These are phyloP conservation scores for Musa schizocarpa DNA, from an alignment of 176 grass and related monocot genomes.

Conservation along the genomic window DNA sequence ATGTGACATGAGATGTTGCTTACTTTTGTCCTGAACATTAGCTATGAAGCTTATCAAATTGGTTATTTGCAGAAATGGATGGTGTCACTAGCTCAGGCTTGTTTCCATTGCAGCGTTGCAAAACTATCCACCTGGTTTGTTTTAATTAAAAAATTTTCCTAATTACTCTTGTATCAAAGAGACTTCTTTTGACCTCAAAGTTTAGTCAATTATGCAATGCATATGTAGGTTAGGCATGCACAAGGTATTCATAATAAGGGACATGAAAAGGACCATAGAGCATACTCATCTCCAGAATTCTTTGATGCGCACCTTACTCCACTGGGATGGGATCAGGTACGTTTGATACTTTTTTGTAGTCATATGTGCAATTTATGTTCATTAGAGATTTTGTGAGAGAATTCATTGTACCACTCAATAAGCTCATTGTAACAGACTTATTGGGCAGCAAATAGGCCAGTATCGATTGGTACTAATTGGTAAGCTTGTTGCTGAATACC, in stretches of 20 bases:
- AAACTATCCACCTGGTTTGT: slow-evolving; percentile 72
- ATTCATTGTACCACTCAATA: background rate
- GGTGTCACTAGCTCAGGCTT: slow-evolving; percentile 25
- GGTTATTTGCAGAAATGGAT: slow-evolving; percentile 11
- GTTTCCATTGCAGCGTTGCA: slow-evolving; percentile 74
- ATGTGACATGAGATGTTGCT: background rate
- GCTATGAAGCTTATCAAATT: background rate
- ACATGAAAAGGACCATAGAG: slow-evolving; percentile 42
- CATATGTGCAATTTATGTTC: background rate
- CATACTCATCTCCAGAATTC: slow-evolving; percentile 32
- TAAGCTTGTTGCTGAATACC: no score
- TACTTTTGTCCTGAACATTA: background rate
- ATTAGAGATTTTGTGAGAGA: background rate
- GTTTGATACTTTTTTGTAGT: no score
- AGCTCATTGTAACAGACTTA: no score
- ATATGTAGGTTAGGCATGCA: slow-evolving; percentile 71
- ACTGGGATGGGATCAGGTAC: slow-evolving; percentile 54
- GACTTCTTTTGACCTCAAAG: background rate
- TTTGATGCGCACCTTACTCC: slow-evolving; percentile 63
- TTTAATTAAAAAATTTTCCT: background rate
- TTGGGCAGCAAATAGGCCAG: no score
- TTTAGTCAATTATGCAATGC: background rate
- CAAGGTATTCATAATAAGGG: slow-evolving; percentile 84
- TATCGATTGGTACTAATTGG: no score
- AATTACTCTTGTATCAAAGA: background rate